These are phyloP conservation scores for Phytopythium delawarense DNA, from an alignment of 352 stramenopile species.

Conservation along the genomic window DNA sequence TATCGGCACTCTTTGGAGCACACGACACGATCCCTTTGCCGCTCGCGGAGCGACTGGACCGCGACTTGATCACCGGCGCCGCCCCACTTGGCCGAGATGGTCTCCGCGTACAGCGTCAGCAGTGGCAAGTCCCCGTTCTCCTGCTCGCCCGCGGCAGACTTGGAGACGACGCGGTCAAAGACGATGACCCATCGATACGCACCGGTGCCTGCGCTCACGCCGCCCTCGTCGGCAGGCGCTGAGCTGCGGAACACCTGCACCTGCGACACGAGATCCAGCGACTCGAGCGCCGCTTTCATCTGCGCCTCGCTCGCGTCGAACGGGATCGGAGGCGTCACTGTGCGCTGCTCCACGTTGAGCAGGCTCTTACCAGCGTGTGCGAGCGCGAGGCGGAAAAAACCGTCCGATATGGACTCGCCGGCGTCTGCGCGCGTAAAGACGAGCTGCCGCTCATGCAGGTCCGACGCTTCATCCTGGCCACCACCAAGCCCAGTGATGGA, in stretches of 20 bases:
- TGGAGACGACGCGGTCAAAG: constrained; percentile 30
- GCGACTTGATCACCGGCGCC: constrained; percentile 46
- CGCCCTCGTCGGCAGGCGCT: constrained; percentile 7
- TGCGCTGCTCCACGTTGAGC: constrained; percentile 33
- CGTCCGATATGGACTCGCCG: constrained; percentile 39
- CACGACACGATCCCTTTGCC: constrained; percentile 14
- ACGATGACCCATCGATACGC: constrained; percentile 51
- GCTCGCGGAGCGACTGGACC: constrained; percentile 35
- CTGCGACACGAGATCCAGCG: constrained; percentile 54
- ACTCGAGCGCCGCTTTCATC: constrained; percentile 69
- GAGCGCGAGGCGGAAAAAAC: constrained; percentile 50
- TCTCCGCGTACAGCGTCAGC: constrained; percentile 48
- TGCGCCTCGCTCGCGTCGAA: constrained; percentile 63
- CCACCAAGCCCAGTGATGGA: constrained; percentile 26
- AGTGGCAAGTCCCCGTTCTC: constrained; percentile 34
- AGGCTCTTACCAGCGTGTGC: constrained; percentile 32
- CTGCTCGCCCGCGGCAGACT: constrained; percentile 7
- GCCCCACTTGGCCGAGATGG: constrained; percentile 40
- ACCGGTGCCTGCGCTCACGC: constrained; percentile 7
- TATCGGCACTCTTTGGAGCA: constrained; percentile 25
- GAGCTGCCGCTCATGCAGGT: constrained; percentile 26
- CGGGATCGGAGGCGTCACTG: constrained; percentile 53
- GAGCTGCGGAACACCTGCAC: constrained; percentile 48
- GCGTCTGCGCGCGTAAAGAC: constrained; percentile 47
- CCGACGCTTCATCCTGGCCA: constrained; percentile 2